Base-by-base conservation (phyloP, 306 rosid genomes). In the Castanea mollissima region DNA sequence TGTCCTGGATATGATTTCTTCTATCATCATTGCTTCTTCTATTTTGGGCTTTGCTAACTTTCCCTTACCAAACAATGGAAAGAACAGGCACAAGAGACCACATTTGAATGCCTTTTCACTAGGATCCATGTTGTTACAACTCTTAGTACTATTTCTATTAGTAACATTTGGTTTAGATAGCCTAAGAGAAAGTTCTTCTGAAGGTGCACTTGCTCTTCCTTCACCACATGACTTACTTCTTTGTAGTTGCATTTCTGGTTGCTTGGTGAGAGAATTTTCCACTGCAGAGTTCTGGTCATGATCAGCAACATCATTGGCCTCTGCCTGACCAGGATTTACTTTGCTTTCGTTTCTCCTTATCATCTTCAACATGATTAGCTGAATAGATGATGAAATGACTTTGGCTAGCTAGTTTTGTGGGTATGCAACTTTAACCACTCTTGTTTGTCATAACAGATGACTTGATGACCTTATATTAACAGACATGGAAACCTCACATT, bases 211-310 rank as follows among this genome's bases (percentile, higher is more conserved):
- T 12, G 77, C 41, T 81, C 90, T 85, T 55, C 85, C 91, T 71
- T 90, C 93, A n/a, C 80, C 87, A 74, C 90, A 92, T 31, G 98
- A 92, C 74, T 94, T 91, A 80, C 87, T 89, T 81, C 89, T 84
- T 20, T 82, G 68, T 5, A 92, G 58, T 6, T 85, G 81, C 9
- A 68, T n/a, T 64, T 86, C 89, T 21, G 86, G 82, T 0, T 76
- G 89, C 71, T 74, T 51, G 41, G 21, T 51, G 35, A n/a, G 29
- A 3, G 23, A 27, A 35, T 67, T 65, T 1, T 74, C 60, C n/a
- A 13, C 73, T 82, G 59, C 46, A 67, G 85, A 71, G 19, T 76
- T 85, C 60, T 75, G 73, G 19, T 51, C 49, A 68, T 68, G 27
- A 35, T 60, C 32, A 60, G 25, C 34, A 60, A 34, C 55, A 4